Percentiles rank a stretch among this genome's conserved stretches.
phyloP scores from a whole-genome alignment of 1,284 basidiomycete species.

The Papiliotrema laurentii region DNA sequence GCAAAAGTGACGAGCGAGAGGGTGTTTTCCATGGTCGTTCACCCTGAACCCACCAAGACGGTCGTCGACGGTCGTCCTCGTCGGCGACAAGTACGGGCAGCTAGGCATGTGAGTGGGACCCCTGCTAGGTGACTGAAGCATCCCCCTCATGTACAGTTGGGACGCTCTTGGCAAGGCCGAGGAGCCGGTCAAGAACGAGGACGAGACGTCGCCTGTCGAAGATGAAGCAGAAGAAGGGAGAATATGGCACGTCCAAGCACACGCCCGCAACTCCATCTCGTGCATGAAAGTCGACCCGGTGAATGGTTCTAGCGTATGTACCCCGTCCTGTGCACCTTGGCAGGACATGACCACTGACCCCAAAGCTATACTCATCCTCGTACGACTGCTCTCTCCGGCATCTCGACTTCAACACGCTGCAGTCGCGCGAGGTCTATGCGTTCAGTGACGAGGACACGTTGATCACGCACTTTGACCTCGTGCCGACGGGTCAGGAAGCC shows the following conservation, averaged over 20 bases:
- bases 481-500: conserved; percentile 44
- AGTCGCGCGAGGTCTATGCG: conserved; percentile 47
- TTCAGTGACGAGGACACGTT: conserved; percentile 47
- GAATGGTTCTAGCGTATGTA: conserved; percentile 40
- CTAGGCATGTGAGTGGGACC: conserved; percentile 48
- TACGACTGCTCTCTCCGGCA: conserved; percentile 51
- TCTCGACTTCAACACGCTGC: conserved; percentile 45
- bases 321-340: background rate
- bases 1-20: conserved; percentile 48
- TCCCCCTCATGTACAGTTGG: conserved; percentile 29
- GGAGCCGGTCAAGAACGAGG: conserved; percentile 29
- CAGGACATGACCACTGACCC: background rate
- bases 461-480: conserved; percentile 50
- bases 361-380: conserved; percentile 47
- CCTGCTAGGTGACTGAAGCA: background rate
- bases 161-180: conserved; percentile 31
- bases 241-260: conserved; percentile 48
- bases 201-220: conserved; percentile 18
- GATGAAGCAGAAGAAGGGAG: conserved; percentile 32
- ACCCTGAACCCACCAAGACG: conserved; percentile 48
- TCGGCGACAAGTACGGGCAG: conserved; percentile 50
- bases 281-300: conserved; percentile 48
- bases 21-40: conserved; percentile 49
- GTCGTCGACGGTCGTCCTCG: conserved; percentile 49
- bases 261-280: conserved; percentile 43